phyloP scores from a whole-genome alignment of 768 basidiomycete genomes.

The Lentinula lateritia region DNA sequence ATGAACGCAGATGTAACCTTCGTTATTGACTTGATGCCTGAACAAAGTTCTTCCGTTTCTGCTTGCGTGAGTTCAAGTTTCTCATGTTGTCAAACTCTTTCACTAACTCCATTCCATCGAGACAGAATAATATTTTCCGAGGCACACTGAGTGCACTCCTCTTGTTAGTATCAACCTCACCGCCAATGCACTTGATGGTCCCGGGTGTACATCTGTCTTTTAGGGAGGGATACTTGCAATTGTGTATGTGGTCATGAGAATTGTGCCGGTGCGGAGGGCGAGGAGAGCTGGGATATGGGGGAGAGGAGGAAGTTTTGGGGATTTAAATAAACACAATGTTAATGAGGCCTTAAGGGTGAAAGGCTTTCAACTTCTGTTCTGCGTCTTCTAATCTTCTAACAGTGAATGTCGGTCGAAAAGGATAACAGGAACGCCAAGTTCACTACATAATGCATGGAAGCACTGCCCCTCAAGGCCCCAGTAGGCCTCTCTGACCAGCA shows the following conservation, averaged over 20 bases:
- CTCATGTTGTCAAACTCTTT: no score
- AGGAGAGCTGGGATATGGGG: background rate
- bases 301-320: background rate
- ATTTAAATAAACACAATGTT: no score
- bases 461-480: no score
- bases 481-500: no score
- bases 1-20: conserved; percentile 59
- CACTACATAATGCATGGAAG: no score
- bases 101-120: no score
- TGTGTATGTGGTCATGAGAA: background rate
- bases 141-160: background rate
- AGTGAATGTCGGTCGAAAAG: no score
- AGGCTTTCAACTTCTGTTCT: no score
- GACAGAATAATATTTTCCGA: conserved; percentile 4
- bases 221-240: background rate
- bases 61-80: conserved; percentile 60
- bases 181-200: background rate
- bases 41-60: conserved; percentile 60
- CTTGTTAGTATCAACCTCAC: conserved; percentile 3
- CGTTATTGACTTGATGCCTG: conserved; percentile 59
- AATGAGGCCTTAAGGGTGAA: no score
- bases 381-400: no score
- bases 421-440: no score
- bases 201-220: conserved; percentile 3
- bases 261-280: background rate